Evolutionary conservation across 306 rosid species (phyloP), one percentile per base, ranked within the genome.

Genomic region (Cucumis hystrix): DNA sequence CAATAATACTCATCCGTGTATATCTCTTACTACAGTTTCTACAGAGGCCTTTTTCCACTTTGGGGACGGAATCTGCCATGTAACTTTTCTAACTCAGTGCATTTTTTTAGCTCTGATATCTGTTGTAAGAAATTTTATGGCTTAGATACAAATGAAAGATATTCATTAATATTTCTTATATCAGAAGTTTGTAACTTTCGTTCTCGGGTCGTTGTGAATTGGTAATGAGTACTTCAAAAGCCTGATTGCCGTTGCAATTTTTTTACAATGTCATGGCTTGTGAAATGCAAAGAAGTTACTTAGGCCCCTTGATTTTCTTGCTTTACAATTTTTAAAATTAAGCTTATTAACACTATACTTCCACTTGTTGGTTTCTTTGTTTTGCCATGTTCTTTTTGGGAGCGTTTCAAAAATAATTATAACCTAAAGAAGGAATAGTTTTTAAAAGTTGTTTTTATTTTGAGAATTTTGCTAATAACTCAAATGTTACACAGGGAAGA

Each of bases 61-160:
- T 90, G 96, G 96, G 87, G 92, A 74, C 89, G 96, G 78, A 90
- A 88, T 85, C 86, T 90, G 82, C 96, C 96, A 84, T 90, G 92
- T 88, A 87, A 84, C 59, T 51, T 84, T 77, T 83, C 85, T 78
- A 11, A 74, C 35, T 49, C 79, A 11, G 49, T 83, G 41, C 35
- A 41, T 73, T 18, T 18, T 15, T 15, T 54, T 72, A 39, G n/a
- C 57, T 47, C 33, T 77, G 41, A 68, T 52, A 63, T 71, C 75
- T 20, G 61, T 60, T 35, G 49, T 13, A 37, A 11, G 2, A 6
- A 40, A 10, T 43, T 43, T 47, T 68, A 33, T 68, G 57, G 8
- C 45, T 66, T 66, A 11, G 10, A 11, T 60, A 10, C 18, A 13
- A 5, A 8, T 30, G 69, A 6, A 0, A 62, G 69, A 25, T 63